Evolutionary conservation across 768 basidiomycete genomes (phyloP).

Genomic region (Phylloporus scabripes): DNA sequence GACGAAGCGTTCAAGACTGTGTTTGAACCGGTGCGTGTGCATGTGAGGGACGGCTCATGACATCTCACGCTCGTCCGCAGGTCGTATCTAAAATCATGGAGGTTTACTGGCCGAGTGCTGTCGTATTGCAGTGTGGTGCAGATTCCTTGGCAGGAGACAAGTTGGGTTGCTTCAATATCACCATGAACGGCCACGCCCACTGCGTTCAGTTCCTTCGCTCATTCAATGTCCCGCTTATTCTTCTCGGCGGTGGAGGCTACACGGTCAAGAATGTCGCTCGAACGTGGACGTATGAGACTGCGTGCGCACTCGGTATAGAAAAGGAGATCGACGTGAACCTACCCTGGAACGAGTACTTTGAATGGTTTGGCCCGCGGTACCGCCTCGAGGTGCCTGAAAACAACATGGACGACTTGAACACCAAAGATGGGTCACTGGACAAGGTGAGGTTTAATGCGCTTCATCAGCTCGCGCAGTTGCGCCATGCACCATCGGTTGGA

Average conservation of each 20-base stretch:
- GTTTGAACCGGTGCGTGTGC: slow-evolving; percentile 80
- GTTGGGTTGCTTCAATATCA: slow-evolving; percentile 92
- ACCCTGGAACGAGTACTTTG: slow-evolving; percentile 87
- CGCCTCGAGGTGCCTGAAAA: slow-evolving; percentile 85
- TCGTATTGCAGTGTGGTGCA: slow-evolving; percentile 92
- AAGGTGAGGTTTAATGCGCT: slow-evolving; percentile 64
- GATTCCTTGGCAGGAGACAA: slow-evolving; percentile 96
- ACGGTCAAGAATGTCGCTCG: slow-evolving; percentile 95
- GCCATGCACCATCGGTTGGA: slow-evolving; percentile 77
- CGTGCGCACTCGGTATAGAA: slow-evolving; percentile 86
- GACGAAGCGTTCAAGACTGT: slow-evolving; percentile 83
- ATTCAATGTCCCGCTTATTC: slow-evolving; percentile 79
- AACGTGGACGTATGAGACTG: slow-evolving; percentile 96
- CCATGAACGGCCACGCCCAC: slow-evolving; percentile 91
- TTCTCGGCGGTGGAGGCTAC: slow-evolving; percentile 95
- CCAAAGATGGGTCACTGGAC: slow-evolving; percentile 74
- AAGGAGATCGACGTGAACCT: slow-evolving; percentile 70
- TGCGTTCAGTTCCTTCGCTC: slow-evolving; percentile 84
- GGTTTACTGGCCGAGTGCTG: slow-evolving; percentile 79
- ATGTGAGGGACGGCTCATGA: background rate
- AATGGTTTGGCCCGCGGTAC: slow-evolving; percentile 97
- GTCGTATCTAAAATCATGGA: slow-evolving; percentile 82
- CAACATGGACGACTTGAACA: slow-evolving; percentile 93
- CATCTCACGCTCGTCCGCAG: slow-evolving; percentile 33
- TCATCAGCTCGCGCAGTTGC: slow-evolving; percentile 52